Base-by-base conservation (phyloP, 768 basidiomycete species). In the Naganishia randhawae region DNA sequence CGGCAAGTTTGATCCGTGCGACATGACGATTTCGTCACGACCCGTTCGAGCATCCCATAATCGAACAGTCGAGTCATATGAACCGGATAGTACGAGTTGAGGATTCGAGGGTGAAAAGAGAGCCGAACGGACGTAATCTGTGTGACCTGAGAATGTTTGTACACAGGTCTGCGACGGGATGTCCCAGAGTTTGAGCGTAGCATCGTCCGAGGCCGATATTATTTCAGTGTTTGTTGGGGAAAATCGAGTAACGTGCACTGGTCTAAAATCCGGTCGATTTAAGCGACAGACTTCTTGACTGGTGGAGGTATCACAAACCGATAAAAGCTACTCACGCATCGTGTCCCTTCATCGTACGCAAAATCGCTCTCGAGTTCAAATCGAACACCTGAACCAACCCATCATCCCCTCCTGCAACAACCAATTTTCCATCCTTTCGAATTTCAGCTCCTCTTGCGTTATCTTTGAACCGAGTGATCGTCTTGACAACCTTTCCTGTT, bases 391-490 rank as follows among this genome's bases (percentile, higher is more conserved):
- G 89, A 14, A 99, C 86, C 25, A 93, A 80, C 22, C 96, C 96
- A 66, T 88, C 89, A 78, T 98, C 96, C 75, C 97, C 93, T 65
- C 92, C 95, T 0, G 94, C 96, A 0, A 96, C 89, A 9, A 97
- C 85, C 41, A 99, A 85, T 77, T 95, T 98, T 22, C 96, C 96
- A 80, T 99, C 96, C 55, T 84, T 85, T 61, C 96, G 86, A 66
- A 99, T 92, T 73, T 85, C 85, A 3, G 89, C 96, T 73, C 89
- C 89, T 68, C 93, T 83, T 0, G 95, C 93, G 39, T 94, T 88
- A 76, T 98, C 96, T 79, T 96, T 97, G 83, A 99, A 99, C 42
- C 96, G 84, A 32, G 94, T 89, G 66, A 99, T 92, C 1, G 91
- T 95, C 84, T 98, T 98, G 17, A 88, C 90, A 65, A 97, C 87